Base-by-base conservation (phyloP, 805 yeast species). In the Metschnikowia noctiluminum region DNA sequence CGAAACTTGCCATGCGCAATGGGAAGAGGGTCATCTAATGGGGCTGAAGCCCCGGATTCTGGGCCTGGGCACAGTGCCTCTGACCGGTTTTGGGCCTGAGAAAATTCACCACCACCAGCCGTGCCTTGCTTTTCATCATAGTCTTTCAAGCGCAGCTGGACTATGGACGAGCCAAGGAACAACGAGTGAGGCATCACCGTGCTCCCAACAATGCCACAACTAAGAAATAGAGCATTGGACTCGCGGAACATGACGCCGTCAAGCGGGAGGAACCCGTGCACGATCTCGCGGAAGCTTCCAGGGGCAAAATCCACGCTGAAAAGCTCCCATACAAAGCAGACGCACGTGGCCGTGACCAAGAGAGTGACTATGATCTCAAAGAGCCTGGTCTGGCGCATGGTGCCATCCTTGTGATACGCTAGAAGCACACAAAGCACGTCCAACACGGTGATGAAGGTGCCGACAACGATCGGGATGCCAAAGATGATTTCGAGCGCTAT, bases 381-480 rank as follows among this genome's bases (percentile, higher is more conserved):
- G 35, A 80, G 76, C 48, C 96, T 70, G 2, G 90, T 85, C 55
- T 84, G 82, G 52, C 77, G 77, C 81, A 89, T 76, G 9, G 89
- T 80, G 0, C 92, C 91, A 46, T 84, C 84, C 38, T 80, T 82
- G 52, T 80, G 79, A 66, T 90, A 90, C 1, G 90, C 94, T 63
- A 89, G 70, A 43, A 90, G 69, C 9, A 90, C 86, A 5, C 87
- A 73, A 52, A 90, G 67, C 7, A 90, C 97, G 62, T 90, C 97
- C 2, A 87, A 62, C 1, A 90, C 84, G 0, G 97, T 90, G 35
- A 90, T 63, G 7, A 86, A 53, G 2, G 90, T 95, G 46, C 97
- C 97, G 36, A 76, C 65, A 1, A 82, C 62, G 48, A 90, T 71
- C 0, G 96, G 96, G 10, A 90, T 80, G 1, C 78, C 74, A 58